Evolutionary conservation across 1,284 basidiomycete genomes (phyloP).

Genomic region (Melampsora americana): DNA sequence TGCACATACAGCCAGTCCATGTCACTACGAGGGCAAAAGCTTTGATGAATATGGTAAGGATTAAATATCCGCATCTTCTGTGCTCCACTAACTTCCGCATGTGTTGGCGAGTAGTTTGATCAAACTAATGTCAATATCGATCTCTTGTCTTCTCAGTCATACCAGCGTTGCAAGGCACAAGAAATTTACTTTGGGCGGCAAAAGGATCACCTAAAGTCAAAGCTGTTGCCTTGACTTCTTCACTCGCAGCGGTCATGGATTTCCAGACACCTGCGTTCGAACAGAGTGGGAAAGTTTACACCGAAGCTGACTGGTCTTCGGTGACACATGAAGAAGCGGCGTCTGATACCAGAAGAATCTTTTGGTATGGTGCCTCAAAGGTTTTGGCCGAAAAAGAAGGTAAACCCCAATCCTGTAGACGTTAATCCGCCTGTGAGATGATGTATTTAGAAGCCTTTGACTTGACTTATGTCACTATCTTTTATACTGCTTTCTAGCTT

Average conservation of each 20-base stretch:
- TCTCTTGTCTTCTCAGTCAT: constrained; percentile 44
- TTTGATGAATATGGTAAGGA: constrained; percentile 54
- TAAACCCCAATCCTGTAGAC: constrained; percentile 48
- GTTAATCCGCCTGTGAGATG: too few relatives aligned
- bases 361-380: constrained; percentile 25
- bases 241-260: constrained; percentile 60
- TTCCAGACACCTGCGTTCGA: constrained; percentile 45
- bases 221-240: constrained; percentile 67
- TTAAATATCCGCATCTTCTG: too few relatives aligned
- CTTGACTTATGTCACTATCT: neutral
- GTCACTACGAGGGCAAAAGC: constrained; percentile 54
- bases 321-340: constrained; percentile 57
- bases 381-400: constrained; percentile 60
- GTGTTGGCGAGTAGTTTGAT: too few relatives aligned
- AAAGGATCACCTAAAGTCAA: constrained; percentile 55
- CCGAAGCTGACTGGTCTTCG: constrained; percentile 67
- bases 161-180: constrained; percentile 66
- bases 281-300: constrained; percentile 46
- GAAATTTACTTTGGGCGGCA: constrained; percentile 62
- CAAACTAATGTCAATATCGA: too few relatives aligned
- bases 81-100: too few relatives aligned
- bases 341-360: neutral
- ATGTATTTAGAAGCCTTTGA: too few relatives aligned
- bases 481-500: constrained; percentile 5
- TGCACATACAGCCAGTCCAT: constrained; percentile 62